phyloP scores from a whole-genome alignment of 768 basidiomycete species.

The Boletus sp. region DNA sequence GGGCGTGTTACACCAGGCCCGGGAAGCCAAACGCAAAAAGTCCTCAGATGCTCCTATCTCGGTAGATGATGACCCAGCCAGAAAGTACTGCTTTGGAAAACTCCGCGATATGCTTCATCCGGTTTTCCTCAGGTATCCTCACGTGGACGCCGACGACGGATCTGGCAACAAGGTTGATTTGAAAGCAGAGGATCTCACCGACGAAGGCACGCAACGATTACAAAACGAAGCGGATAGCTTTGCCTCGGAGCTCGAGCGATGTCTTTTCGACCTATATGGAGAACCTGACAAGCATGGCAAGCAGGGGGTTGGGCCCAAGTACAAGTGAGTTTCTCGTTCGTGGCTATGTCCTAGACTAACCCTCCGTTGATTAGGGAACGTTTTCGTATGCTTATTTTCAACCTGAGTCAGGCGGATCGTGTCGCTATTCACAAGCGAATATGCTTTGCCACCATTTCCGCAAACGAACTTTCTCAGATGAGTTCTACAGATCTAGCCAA shows the following conservation, averaged over 20 bases:
- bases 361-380: slow-evolving; percentile 59
- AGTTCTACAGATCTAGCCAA: slow-evolving; percentile 86
- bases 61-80: slow-evolving; percentile 64
- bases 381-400: slow-evolving; percentile 88
- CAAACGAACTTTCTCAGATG: slow-evolving; percentile 78
- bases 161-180: slow-evolving; percentile 38
- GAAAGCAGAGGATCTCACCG: slow-evolving; percentile 52
- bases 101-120: slow-evolving; percentile 68
- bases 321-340: slow-evolving; percentile 58
- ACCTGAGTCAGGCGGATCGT: slow-evolving; percentile 81
- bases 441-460: slow-evolving; percentile 59
- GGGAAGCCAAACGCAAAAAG: slow-evolving; percentile 49
- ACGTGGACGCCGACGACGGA: slow-evolving; percentile 39
- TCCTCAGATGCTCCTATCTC: slow-evolving; percentile 37
- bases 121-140: slow-evolving; percentile 72
- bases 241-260: slow-evolving; percentile 71
- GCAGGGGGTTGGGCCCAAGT: slow-evolving; percentile 66
- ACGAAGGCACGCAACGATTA: slow-evolving; percentile 57
- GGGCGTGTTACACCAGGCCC: slow-evolving; percentile 34
- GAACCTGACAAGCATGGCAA: slow-evolving; percentile 74
- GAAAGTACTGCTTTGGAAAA: slow-evolving; percentile 80
- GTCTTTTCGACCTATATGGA: slow-evolving; percentile 70
- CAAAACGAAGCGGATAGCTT: slow-evolving; percentile 60
- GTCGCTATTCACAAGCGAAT: slow-evolving; percentile 78
- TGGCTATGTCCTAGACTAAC: slow-evolving; percentile 1